Percentiles rank a stretch among this genome's conserved stretches.
phyloP scores from a whole-genome alignment of 2,329 filamentous ascomycete genomes.

The Lasiodiplodia sp. region DNA sequence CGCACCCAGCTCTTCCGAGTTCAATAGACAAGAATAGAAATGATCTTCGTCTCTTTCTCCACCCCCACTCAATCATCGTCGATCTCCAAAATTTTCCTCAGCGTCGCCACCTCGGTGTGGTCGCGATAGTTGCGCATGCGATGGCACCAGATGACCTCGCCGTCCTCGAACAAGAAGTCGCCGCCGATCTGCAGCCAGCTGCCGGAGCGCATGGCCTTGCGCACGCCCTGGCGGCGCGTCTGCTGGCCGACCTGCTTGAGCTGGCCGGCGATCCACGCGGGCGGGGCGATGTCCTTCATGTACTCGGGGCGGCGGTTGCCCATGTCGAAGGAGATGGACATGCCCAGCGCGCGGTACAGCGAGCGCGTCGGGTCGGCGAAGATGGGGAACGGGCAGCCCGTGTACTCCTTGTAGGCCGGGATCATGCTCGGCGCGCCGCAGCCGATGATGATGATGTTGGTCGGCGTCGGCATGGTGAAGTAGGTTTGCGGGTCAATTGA shows the following conservation, averaged over 20 bases:
- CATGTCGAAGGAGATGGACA: constrained; percentile 66
- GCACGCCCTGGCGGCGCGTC: constrained; percentile 53
- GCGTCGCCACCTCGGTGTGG: constrained; percentile 45
- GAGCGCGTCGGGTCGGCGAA: constrained; percentile 71
- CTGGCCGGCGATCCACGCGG: constrained; percentile 42
- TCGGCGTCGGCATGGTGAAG: constrained; percentile 58
- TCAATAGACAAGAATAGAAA: not conserved
- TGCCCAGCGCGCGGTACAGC: constrained; percentile 70
- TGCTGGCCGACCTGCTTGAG: constrained; percentile 34
- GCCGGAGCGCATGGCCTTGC: constrained; percentile 46
- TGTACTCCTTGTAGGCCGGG: constrained; percentile 65
- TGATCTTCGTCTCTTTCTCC: not conserved
- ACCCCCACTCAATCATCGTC: constrained; percentile 34
- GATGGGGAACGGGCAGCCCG: constrained; percentile 68
- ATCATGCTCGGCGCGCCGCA: constrained; percentile 72
- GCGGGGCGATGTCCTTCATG: constrained; percentile 52
- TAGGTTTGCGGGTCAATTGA: constrained; percentile 51
- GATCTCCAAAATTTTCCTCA: constrained; percentile 47
- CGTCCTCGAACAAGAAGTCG: constrained; percentile 52
- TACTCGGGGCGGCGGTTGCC: constrained; percentile 66
- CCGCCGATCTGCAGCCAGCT: constrained; percentile 50
- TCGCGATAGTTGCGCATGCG: constrained; percentile 49
- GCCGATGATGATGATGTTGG: constrained; percentile 70
- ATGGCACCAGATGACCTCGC: constrained; percentile 51
- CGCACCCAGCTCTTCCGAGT: not conserved